Evolutionary conservation across 2,329 filamentous ascomycete genomes (phyloP), one percentile per base, ranked within the genome.

Genomic region (Biscogniauxia sp.): DNA sequence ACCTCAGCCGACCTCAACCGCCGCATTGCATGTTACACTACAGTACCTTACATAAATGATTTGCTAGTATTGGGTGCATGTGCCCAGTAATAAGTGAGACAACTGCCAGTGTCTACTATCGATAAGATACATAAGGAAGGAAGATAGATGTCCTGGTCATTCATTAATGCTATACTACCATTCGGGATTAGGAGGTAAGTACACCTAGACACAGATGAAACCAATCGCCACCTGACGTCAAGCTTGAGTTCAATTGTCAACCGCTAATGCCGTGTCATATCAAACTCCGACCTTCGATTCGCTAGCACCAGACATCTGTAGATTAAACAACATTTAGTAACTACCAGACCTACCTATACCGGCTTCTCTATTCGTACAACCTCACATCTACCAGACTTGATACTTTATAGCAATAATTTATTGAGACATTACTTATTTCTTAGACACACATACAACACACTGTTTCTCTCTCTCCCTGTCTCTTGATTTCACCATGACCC

Each of bases 401-500:
- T 32, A 32, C n/a, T 13, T 8, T 4, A 51, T 23, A n/a, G n/a
- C 49, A 8, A 50, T 50, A 19, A 5, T 13, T 8, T 50, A 19
- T 19, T 19, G 6, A 19, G 17, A 13, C 9, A 17, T 17, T 50
- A 3, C 37, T 19, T 51, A 3, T 51, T 19, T 51, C 3, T 25
- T 8, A n/a, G 23, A n/a, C 5, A 9, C 20, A 7, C 20, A 32
- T 7, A 32, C n/a, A 26, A 32, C n/a, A 26, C 20, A 13, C 49
- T 23, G n/a, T n/a, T n/a, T n/a, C n/a, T n/a, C n/a, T n/a, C n/a
- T n/a, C n/a, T n/a, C n/a, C n/a, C n/a, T n/a, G n/a, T n/a, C n/a
- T n/a, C n/a, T n/a, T n/a, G n/a, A 32, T 51, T 32, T 56, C 28
- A 60, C 20, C 20, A 71, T 71, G 69, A 66, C 68, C n/a, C n/a